phyloP scores from a whole-genome alignment of 768 basidiomycete genomes.

The Mycena maculata region DNA sequence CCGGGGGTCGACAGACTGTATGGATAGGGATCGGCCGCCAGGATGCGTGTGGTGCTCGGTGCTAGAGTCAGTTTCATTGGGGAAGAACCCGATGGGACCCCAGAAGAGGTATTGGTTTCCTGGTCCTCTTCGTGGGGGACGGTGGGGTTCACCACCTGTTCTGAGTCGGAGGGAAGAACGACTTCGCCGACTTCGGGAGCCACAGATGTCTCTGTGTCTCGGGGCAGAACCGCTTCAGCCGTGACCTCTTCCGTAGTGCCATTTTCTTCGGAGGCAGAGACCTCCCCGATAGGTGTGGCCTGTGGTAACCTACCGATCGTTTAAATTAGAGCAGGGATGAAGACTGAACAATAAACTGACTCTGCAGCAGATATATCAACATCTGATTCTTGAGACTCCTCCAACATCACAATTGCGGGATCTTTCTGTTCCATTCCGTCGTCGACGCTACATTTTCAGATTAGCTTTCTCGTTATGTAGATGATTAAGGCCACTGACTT shows the following conservation, averaged over 20 bases:
- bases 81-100: not conserved
- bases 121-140: not conserved
- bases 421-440: not conserved
- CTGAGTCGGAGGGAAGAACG: not conserved
- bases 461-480: not conserved
- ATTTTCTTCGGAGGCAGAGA: not conserved
- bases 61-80: slow-evolving; percentile 33
- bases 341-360: not conserved
- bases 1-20: slow-evolving; percentile 60
- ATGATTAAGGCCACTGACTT: not conserved
- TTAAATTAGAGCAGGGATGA: no score
- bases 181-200: not conserved
- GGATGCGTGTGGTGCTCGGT: slow-evolving; percentile 44
- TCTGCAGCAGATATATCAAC: not conserved
- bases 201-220: not conserved
- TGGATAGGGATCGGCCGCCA: slow-evolving; percentile 58
- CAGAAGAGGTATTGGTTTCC: not conserved
- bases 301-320: not conserved
- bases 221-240: not conserved
- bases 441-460: not conserved
- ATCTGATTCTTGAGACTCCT: not conserved
- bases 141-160: not conserved
- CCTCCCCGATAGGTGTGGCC: not conserved
- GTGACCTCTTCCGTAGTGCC: not conserved
- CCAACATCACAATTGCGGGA: not conserved